Evolutionary conservation across 768 basidiomycete genomes (phyloP), one percentile per base, ranked within the genome.

Genomic region (Russula vinacea): DNA sequence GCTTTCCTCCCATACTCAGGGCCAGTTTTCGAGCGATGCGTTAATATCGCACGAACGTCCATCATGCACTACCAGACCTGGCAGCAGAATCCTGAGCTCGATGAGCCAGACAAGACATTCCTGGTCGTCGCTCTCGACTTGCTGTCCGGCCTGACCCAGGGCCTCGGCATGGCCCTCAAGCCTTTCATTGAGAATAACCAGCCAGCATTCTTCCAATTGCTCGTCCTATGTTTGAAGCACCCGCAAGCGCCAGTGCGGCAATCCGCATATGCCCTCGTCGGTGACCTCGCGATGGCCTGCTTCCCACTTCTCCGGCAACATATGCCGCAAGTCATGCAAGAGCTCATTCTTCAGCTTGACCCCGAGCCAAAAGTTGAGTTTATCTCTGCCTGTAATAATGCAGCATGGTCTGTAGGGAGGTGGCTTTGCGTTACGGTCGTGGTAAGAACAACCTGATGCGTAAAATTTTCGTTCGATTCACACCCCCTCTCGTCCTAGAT

Each of bases 331-430:
- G 89, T 99, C 73, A 94, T 98, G 90, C 81, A 85, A 17, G 90
- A 94, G 72, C 81, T 99, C 60, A 90, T 91, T 66, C 77, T 83
- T 45, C 95, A 98, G 71, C 89, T 99, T 58, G 90, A 94, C 66
- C 90, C 91, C 5, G 92, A 96, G 71, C 97, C 96, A 1, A 91
- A 92, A 70, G 81, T 89, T 37, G 95, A 98, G 74, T 94, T 94
- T 71, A 86, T 98, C 67, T 95, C 93, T 69, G 97, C 96, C 6
- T 95, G 93, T 74, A 99, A 99, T 76, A 99, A 99, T 73, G 97
- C 97, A 11, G 96, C 96, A 1, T 99, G 97, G 97, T 94, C 94
- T n/a, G 94, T 97, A 33, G 97, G 97, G 97, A 99, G 76, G 93
- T 99, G 37, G 93, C 97, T 9, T 77, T 99, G 66, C 91, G 94